Evolutionary conservation across 805 yeast species (phyloP), one percentile per base, ranked within the genome.

Genomic region (Cyberlindnera nakhonratchasimensis): DNA sequence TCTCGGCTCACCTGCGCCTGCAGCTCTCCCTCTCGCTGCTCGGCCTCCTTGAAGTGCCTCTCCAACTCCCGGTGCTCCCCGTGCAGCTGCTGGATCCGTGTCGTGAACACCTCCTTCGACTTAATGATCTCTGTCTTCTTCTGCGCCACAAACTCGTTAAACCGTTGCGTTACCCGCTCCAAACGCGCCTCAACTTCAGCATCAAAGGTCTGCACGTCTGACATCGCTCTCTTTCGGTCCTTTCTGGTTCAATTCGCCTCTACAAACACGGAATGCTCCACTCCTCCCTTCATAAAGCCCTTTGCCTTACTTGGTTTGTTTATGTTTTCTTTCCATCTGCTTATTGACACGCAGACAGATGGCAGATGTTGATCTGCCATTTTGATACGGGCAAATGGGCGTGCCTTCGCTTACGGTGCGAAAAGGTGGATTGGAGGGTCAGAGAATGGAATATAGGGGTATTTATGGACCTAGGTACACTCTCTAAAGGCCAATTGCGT

Each of bases 91-190:
- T 60, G 59, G 33, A 71, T 32, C 28, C 52, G 54, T 13, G 59
- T 50, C 30, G 53, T 53, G 50, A 64, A 65, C 14, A 55, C 59
- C 42, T 69, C 71, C 37, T 63, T 66, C 9, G 63, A 56, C 14
- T 52, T 53, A 39, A 66, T 58, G 22, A 70, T 49, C 17, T 53
- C 54, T 6, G 61, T 43, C 53, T 70, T 55, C 52, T 68, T 64
- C 16, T 53, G 59, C 1, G 61, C 49, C 10, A 72, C 53, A 28
- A 58, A 61, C 14, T 51, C 46, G 47, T 70, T 70, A 53, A 74
- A 62, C 22, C 54, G 60, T 19, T 53, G 51, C n/a, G 68, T 61
- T 40, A 75, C 71, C 17, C 45, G 54, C 23, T 63, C 67, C 64
- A 75, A 64, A 37, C 66, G 65, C 20, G 40, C 39, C 47, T 64